Conservation (phyloP, 495 filamentous ascomycete genomes). For the Podospora pseudopauciseta region DNA sequence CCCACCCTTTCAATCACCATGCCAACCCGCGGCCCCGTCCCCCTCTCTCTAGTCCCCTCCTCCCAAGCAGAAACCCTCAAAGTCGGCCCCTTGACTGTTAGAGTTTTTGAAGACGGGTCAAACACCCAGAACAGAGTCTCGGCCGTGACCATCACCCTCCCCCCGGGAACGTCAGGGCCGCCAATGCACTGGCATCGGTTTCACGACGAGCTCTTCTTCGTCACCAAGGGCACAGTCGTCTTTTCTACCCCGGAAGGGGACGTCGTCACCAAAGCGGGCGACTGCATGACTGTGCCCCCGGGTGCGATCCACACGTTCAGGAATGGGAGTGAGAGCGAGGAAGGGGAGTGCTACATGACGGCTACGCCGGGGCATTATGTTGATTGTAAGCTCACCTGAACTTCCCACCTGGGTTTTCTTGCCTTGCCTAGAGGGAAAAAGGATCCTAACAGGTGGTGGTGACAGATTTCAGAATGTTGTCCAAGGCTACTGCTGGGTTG, state of each 20-base stretch:
- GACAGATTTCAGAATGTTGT: slow-evolving; percentile 34
- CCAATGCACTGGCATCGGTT: slow-evolving; percentile 41
- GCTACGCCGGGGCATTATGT: slow-evolving; percentile 45
- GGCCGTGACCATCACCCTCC: slow-evolving; percentile 44
- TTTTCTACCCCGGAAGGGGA: slow-evolving; percentile 42
- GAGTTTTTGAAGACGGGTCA: slow-evolving; percentile 34
- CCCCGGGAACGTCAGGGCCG: slow-evolving; percentile 46
- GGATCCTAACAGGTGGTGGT: slow-evolving; percentile 8
- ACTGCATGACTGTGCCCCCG: slow-evolving; percentile 51
- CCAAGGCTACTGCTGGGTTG: slow-evolving; percentile 21
- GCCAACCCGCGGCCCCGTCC: slow-evolving; percentile 29
- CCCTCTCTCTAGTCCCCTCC: slow-evolving; percentile 26
- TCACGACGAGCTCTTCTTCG: slow-evolving; percentile 56
- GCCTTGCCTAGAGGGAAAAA: not conserved
- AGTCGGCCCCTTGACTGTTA: slow-evolving; percentile 33
- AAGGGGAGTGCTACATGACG: slow-evolving; percentile 54
- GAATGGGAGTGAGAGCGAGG: slow-evolving; percentile 49
- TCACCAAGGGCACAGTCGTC: slow-evolving; percentile 39
- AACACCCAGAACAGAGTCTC: slow-evolving; percentile 48
- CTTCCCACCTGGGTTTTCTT: not conserved
- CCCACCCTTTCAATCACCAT: slow-evolving; percentile 15
- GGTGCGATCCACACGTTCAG: slow-evolving; percentile 53
- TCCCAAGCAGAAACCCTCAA: slow-evolving; percentile 28
- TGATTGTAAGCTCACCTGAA: slow-evolving; percentile 24
- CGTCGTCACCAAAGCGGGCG: slow-evolving; percentile 46